phyloP scores from a whole-genome alignment of 2,329 filamentous ascomycete genomes.

The Apiospora saccharicola region DNA sequence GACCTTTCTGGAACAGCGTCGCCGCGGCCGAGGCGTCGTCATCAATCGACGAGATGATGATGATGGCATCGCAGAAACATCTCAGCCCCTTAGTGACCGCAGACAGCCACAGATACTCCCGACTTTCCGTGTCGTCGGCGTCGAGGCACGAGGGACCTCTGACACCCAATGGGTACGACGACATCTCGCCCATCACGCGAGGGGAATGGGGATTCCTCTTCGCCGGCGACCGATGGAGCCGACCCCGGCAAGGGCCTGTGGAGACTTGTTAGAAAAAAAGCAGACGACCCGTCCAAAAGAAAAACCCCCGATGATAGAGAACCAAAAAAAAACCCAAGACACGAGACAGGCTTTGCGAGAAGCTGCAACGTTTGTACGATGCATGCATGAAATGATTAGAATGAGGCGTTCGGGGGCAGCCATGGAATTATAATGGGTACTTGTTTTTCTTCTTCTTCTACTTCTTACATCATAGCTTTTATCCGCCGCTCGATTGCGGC shows the following conservation, averaged over 20 bases:
- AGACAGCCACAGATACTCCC: conserved; percentile 25
- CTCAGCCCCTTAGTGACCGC: conserved; percentile 26
- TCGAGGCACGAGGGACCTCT: conserved; percentile 50
- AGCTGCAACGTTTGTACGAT: background rate
- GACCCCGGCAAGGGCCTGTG: conserved; percentile 56
- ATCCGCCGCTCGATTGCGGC: background rate
- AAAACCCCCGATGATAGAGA: background rate
- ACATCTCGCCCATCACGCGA: conserved; percentile 68
- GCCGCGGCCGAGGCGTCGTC: background rate
- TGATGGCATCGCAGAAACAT: conserved; percentile 32
- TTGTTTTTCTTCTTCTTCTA: background rate
- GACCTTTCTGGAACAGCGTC: conserved; percentile 34
- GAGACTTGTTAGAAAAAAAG: conserved; percentile 54
- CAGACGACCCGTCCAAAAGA: too few species aligned
- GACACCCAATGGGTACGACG: conserved; percentile 67
- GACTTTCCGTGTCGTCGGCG: conserved; percentile 32
- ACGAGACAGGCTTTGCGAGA: conserved; percentile 4
- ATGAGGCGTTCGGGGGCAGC: conserved; percentile 5
- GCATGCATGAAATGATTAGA: conserved; percentile 13
- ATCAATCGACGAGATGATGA: conserved; percentile 55
- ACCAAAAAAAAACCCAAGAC: background rate
- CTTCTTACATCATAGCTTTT: conserved; percentile 9
- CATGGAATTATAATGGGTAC: conserved; percentile 2
- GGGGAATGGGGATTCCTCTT: conserved; percentile 71
- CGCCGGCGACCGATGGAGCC: conserved; percentile 51